phyloP scores from a whole-genome alignment of 352 stramenopile genomes.

The Pythium chondricola region DNA sequence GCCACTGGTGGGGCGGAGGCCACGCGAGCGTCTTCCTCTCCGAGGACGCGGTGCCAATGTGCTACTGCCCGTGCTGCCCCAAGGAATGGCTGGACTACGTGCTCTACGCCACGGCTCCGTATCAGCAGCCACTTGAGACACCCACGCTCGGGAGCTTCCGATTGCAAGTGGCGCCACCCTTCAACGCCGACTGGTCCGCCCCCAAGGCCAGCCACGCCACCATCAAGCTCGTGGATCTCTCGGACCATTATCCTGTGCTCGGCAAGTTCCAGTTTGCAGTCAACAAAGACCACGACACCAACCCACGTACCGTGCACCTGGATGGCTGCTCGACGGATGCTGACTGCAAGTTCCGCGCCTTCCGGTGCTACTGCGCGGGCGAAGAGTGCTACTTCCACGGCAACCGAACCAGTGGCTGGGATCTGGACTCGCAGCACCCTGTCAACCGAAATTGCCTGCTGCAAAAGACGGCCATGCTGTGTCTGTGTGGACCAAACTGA shows the following conservation, averaged over 20 bases:
- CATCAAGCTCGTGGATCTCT: slow-evolving; percentile 62
- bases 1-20: slow-evolving; percentile 15
- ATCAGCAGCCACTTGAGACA: slow-evolving; percentile 49
- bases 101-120: slow-evolving; percentile 49
- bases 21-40: slow-evolving; percentile 31
- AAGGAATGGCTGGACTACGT: slow-evolving; percentile 84
- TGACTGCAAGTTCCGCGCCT: slow-evolving; percentile 62
- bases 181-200: slow-evolving; percentile 60
- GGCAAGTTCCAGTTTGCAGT: slow-evolving; percentile 63
- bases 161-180: slow-evolving; percentile 41
- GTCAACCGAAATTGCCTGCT: slow-evolving; percentile 75
- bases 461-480: slow-evolving; percentile 56
- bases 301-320: slow-evolving; percentile 55
- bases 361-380: slow-evolving; percentile 70
- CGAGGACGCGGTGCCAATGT: slow-evolving; percentile 35
- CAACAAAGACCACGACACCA: slow-evolving; percentile 37
- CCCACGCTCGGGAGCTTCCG: slow-evolving; percentile 53
- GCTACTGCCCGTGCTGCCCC: slow-evolving; percentile 75
- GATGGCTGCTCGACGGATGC: slow-evolving; percentile 67
- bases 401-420: slow-evolving; percentile 40
- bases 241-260: slow-evolving; percentile 75
- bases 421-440: slow-evolving; percentile 48
- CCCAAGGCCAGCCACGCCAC: slow-evolving; percentile 35
- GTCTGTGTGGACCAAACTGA: slow-evolving; percentile 65
- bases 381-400: slow-evolving; percentile 61